Evolutionary conservation across 1,139 yeast genomes (phyloP), one percentile per base, ranked within the genome.

Genomic region (Pneumocystis murina): DNA sequence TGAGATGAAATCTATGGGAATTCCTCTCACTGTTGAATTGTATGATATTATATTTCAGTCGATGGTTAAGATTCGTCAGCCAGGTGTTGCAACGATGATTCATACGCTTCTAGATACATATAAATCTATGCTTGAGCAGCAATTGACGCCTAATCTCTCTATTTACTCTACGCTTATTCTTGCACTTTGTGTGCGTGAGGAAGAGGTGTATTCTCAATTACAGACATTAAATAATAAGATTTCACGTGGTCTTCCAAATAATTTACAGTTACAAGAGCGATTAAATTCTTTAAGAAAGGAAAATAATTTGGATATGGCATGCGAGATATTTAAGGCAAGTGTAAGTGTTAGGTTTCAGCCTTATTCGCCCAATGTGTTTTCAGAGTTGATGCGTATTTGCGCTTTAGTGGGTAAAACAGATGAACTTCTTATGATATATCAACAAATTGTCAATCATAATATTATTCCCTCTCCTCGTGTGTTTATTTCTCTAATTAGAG

Each of bases 31-130:
- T 48, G 33, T 24, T 12, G n/a, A 48, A 14, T 48, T 30, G 10
- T 48, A 48, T 24, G 55, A 48, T 24, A 48, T 48, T 24, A 24
- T 48, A 48, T 12, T 48, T 8, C 33, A 48, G n/a, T 48, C 55
- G 28, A 48, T 48, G 55, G 55, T 24, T 6, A 48, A 48, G 12
- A 48, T 48, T 24, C 55, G 55, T 48, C 55, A 48, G 6, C 55
- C 55, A 12, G 55, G 55, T 12, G 55, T 48, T 48, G 55, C n/a
- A 48, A 24, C 55, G 24, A 48, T 48, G 55, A 48, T 48, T 12
- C 20, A 24, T 24, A 48, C 55, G 14, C 24, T 65, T 59, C 57
- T 75, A 8, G 73, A 74, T 61, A 70, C 70, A 7, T 75, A 74
- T 65, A 68, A 71, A 59, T 68, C 68, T 33, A 69, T 75, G 71